Conservation (phyloP, 2,329 filamentous ascomycete genomes). For the Pezicula carpinea region DNA sequence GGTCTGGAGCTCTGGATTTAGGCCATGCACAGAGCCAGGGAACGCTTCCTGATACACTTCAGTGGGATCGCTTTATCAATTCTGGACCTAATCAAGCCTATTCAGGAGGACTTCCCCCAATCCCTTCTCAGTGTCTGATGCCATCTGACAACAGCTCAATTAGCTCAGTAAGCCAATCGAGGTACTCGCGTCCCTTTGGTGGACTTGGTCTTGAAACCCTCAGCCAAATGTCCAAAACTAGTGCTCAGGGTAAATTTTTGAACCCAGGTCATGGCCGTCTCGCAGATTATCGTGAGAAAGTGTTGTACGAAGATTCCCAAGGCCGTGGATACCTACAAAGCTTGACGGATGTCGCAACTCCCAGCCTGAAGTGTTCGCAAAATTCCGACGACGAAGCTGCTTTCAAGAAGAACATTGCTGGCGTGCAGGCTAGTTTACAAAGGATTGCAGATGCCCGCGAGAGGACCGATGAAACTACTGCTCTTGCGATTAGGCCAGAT, state of each 20-base stretch:
- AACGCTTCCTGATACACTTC: constrained; percentile 22
- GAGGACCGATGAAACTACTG: constrained; percentile 3
- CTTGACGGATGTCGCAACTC: constrained; percentile 24
- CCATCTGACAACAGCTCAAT: constrained; percentile 27
- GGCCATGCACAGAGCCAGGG: constrained; percentile 1
- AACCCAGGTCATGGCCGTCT: constrained; percentile 2
- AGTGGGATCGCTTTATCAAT: constrained; percentile 21
- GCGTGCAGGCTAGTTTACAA: constrained; percentile 15
- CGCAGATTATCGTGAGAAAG: constrained; percentile 4
- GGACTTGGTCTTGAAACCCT: constrained; percentile 23
- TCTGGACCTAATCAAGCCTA: constrained; percentile 12
- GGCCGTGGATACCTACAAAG: constrained; percentile 23
- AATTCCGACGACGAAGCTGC: constrained; percentile 11
- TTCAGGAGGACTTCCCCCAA: constrained; percentile 25
- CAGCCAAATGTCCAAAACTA: constrained; percentile 18
- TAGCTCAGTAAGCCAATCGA: constrained; percentile 20
- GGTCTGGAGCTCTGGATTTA: constrained; percentile 2
- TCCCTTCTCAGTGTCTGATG: constrained; percentile 31
- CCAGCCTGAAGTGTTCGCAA: constrained; percentile 18
- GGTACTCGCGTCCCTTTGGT: constrained; percentile 21
- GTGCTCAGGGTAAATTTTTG: constrained; percentile 1
- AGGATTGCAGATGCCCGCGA: constrained; percentile 12
- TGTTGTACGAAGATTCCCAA: constrained; percentile 21
- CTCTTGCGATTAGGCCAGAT: neutral
- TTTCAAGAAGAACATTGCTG: constrained; percentile 11